These are phyloP conservation scores for Circinella umbellata DNA, from an alignment of 371 early-diverging fungal genomes.

Conservation along the genomic window DNA sequence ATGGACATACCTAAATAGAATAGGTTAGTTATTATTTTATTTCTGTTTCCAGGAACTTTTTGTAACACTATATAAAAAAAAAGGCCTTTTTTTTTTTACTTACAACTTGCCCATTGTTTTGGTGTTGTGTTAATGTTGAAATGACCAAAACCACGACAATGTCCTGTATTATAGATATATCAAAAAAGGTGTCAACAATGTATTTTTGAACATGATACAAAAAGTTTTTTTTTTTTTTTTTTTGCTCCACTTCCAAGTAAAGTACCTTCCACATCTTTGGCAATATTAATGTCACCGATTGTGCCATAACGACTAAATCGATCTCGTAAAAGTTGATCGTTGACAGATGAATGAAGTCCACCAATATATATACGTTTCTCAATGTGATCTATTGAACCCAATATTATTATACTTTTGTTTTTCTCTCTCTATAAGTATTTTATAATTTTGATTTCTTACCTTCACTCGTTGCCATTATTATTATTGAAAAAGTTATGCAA, in stretches of 20 bases:
- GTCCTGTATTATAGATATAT: slow-evolving; percentile 24
- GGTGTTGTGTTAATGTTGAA: slow-evolving; percentile 69
- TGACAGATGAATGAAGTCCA: slow-evolving; percentile 68
- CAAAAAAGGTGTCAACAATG: not conserved
- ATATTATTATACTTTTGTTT: not conserved
- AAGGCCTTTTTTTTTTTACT: no score
- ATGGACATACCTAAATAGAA: slow-evolving; percentile 55
- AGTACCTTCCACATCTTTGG: slow-evolving; percentile 46
- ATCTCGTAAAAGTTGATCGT: slow-evolving; percentile 58
- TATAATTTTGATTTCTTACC: no score
- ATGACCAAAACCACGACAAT: slow-evolving; percentile 79
- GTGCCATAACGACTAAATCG: slow-evolving; percentile 79
- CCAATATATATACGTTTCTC: slow-evolving; percentile 78
- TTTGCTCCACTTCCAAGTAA: no score
- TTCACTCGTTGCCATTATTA: no score
- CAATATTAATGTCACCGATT: slow-evolving; percentile 55
- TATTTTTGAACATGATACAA: not conserved
- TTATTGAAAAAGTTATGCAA: no score
- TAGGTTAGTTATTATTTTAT: slow-evolving; percentile 17
- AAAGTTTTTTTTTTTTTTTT: not conserved
- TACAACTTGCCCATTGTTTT: slow-evolving; percentile 71
- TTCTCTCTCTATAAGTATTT: not conserved
- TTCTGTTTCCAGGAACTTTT: not conserved
- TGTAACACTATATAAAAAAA: no score
- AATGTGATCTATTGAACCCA: slow-evolving; percentile 15